Evolutionary conservation across 1,284 basidiomycete genomes (phyloP).

Genomic region (Spongispora temasekensis): DNA sequence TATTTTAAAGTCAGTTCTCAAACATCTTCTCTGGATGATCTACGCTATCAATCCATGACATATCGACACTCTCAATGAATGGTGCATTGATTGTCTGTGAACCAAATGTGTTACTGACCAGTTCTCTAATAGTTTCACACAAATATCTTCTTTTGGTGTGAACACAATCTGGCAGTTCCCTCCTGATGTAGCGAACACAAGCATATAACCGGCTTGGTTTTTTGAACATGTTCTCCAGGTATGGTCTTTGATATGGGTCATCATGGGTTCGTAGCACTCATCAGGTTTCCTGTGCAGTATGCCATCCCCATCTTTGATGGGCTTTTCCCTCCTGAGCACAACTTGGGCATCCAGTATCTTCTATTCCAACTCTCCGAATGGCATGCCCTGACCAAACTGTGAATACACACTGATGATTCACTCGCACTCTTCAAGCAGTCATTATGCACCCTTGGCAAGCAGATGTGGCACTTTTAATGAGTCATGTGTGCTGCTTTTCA

Average conservation of each 20-base stretch:
- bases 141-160: too few species aligned
- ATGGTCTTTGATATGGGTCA: not conserved
- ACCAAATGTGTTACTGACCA: not conserved
- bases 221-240: not conserved
- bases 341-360: not conserved
- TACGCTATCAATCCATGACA: too few species aligned
- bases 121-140: not conserved
- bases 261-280: not conserved
- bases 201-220: too few species aligned
- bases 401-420: too few species aligned
- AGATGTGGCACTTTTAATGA: not conserved
- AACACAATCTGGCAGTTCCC: constrained; percentile 2
- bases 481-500: not conserved
- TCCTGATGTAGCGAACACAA: not conserved
- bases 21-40: too few species aligned
- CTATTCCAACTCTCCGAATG: too few species aligned
- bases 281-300: not conserved
- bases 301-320: constrained; percentile 2
- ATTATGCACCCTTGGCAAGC: not conserved
- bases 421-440: constrained; percentile 2
- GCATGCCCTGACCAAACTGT: too few species aligned
- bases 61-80: constrained; percentile 2
- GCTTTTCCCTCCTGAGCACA: not conserved
- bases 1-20: too few species aligned
- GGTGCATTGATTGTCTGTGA: not conserved